Evolutionary conservation across 2,329 filamentous ascomycete genomes (phyloP), one percentile per base, ranked within the genome.

Genomic region (Aspergillus phoenicis): DNA sequence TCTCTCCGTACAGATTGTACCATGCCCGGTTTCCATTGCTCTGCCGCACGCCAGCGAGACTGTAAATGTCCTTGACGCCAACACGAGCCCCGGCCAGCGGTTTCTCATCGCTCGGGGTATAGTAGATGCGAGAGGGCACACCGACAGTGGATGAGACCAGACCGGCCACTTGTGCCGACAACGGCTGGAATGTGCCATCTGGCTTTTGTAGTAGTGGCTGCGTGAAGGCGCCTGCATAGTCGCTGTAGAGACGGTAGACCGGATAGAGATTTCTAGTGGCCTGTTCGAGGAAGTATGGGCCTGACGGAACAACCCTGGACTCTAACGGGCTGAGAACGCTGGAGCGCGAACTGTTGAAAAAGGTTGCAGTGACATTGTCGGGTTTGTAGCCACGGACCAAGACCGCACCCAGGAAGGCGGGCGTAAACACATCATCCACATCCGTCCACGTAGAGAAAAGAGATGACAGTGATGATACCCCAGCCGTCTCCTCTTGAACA

Each of bases 31-130:
- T 88, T 0, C 87, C 87, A 30, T 84, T 77, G 1, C 80, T 80
- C 0, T 84, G 87, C 11, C 80, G 80, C 0, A 87, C 71, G 3
- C 87, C 87, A 24, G 81, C 79, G 47, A 89, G 75, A 64, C 85
- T 79, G 66, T 82, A 86, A 38, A 88, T 84, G 66, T 89, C 87
- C 68, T 89, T 90, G 58, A 89, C 79, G 2, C 82, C 86, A 1
- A 89, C 70, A 15, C 87, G 80, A 3, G 87, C 81, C 26, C 87
- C 87, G 6, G 84, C 83, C 0, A 89, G 76, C 1, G 86, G 86
- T n/a, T 67, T 61, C 8, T 64, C 53, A 0, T 22, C 8, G 2
- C 64, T 69, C 52, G 78, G 81, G 2, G 79, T 83, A 72, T 78
- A 86, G 73, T 88, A 88, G 0, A 89, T 75, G 5, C 86, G 79